Evolutionary conservation across 2,329 filamentous ascomycete species (phyloP).

Genomic region (Phoma sp.): DNA sequence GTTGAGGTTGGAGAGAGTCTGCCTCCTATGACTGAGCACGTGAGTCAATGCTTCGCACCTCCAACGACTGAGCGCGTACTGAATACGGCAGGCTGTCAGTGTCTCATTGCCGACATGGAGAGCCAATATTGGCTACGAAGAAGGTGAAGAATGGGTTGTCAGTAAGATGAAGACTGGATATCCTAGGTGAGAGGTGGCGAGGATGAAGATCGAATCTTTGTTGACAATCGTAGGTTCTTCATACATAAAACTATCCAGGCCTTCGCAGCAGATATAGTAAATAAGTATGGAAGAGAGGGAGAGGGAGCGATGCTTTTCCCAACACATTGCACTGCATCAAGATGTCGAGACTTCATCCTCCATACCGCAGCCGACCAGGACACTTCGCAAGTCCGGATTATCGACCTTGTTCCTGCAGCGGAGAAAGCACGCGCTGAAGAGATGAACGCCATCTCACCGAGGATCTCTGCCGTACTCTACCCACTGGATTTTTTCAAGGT

Average conservation of each 20-base stretch:
- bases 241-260: constrained; percentile 82
- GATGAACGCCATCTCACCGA: constrained; percentile 53
- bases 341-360: constrained; percentile 77
- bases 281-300: constrained; percentile 65
- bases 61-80: constrained; percentile 13
- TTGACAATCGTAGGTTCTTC: constrained; percentile 72
- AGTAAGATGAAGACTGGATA: constrained; percentile 88
- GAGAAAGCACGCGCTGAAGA: constrained; percentile 58
- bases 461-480: constrained; percentile 68
- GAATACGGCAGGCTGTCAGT: constrained; percentile 76
- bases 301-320: constrained; percentile 85
- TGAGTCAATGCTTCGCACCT: constrained; percentile 35
- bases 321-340: constrained; percentile 69
- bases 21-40: constrained; percentile 49
- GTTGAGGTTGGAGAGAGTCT: constrained; percentile 49
- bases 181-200: constrained; percentile 66
- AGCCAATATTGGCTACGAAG: constrained; percentile 90
- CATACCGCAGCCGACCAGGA: constrained; percentile 62
- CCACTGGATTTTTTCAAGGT: constrained; percentile 69
- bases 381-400: constrained; percentile 57
- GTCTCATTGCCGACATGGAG: constrained; percentile 95
- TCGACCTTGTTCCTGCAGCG: constrained; percentile 70
- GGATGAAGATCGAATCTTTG: background rate
- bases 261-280: constrained; percentile 72
- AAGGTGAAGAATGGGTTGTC: constrained; percentile 87